Conservation (phyloP, 139 green algal species). For the Deuterostichococcus epilithicus region DNA sequence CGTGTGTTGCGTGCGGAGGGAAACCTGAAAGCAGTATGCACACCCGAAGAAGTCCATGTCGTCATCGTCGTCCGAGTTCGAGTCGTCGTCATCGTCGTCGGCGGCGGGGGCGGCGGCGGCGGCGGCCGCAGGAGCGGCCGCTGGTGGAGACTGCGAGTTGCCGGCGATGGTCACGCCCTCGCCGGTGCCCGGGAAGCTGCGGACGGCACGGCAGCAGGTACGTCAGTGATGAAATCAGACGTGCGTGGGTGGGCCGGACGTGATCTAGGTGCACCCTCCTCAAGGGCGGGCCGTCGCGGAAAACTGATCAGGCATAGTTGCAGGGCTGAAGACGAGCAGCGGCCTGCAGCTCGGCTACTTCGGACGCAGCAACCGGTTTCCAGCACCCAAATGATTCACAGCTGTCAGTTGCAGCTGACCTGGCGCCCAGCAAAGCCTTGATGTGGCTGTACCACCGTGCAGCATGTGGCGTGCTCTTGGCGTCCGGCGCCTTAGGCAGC, state of each 20-base stretch:
- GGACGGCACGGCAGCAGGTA: no score
- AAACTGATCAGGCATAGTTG: not conserved
- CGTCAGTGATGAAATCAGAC: no score
- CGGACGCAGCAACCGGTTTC: not conserved
- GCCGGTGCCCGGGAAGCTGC: constrained; percentile 39
- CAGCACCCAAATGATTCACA: not conserved
- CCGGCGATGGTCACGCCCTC: constrained; percentile 36
- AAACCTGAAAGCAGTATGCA: not conserved
- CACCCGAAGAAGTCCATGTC: constrained; percentile 61
- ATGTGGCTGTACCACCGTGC: constrained; percentile 65
- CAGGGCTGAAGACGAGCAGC: not conserved
- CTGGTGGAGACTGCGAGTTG: not conserved
- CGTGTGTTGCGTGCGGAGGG: not conserved
- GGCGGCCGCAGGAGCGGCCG: constrained; percentile 13
- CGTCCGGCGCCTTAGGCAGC: constrained; percentile 30
- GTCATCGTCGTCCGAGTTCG: constrained; percentile 47
- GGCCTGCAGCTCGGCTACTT: no score
- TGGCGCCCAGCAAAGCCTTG: constrained; percentile 41
- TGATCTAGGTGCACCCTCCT: not conserved
- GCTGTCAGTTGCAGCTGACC: constrained; percentile 4
- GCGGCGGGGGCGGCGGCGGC: not conserved
- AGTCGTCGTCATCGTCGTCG: constrained; percentile 16
- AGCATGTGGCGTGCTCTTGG: constrained; percentile 33
- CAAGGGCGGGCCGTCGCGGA: not conserved
- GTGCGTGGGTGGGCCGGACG: no score